Base-by-base conservation (phyloP, 169 alveolate genomes). In the Babesia gibsoni region DNA sequence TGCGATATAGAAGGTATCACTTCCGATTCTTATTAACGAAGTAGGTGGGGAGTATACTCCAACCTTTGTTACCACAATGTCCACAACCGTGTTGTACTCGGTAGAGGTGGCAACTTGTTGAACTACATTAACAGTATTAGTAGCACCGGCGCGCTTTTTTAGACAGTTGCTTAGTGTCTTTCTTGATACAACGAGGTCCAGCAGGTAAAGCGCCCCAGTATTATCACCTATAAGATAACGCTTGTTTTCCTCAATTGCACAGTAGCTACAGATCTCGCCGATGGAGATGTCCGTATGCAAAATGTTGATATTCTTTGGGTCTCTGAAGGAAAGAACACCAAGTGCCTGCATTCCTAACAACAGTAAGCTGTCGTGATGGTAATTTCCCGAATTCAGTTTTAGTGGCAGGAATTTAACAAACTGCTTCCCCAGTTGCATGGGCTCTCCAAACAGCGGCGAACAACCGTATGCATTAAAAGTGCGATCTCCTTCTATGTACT, bases 401-500 rank as follows among this genome's bases (percentile, higher is more conserved):
- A 77, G 67, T 18, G 85, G 85, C 23, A 77, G 18, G 48, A 77
- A 77, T 39, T 39, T 32, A 27, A 20, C 56, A 41, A 27, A 67
- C 27, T 53, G 80, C 33, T 32, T 23, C 14, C 49, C 18, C 46
- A 77, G 56, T 3, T 49, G 33, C 4, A 77, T 52, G 30, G 81
- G 74, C 12, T 77, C 85, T 5, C 81, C 81, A 29, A 77, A 77
- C 35, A 77, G 29, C 29, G 85, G 85, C n/a, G 41, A 20, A 33
- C 64, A 45, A 14, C 73, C 75, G 42, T 77, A 77, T 3, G 85
- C 29, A 9, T n/a, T 77, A 35, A 77, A 77, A 16, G 37, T 42
- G 37, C 75, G 66, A 14, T 52, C 46, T 27, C 68, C 73, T 30
- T 43, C 50, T 9, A 20, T 33, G 20, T 39, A 39, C 39, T 77